Conservation (phyloP, 352 stramenopile genomes). For the Pythium sukuiense region DNA sequence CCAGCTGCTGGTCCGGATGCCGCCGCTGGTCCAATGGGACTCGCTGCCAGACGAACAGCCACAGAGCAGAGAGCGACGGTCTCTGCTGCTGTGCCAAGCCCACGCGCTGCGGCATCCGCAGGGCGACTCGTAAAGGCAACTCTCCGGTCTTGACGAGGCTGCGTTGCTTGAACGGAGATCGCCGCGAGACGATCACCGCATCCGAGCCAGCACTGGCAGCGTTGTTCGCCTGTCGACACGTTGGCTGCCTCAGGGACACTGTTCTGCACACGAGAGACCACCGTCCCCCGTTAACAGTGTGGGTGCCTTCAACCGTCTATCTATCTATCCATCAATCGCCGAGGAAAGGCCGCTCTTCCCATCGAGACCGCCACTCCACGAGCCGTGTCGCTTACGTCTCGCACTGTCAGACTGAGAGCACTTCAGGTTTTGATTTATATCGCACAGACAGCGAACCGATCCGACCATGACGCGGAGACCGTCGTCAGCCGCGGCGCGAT, state of each 20-base stretch:
- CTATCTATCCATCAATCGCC: background rate
- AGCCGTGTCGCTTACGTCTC: background rate
- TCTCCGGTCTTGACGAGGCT: background rate
- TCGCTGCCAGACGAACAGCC: background rate
- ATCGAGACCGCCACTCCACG: background rate
- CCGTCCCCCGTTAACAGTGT: background rate
- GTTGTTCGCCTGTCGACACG: background rate
- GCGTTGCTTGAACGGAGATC: background rate
- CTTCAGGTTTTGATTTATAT: background rate
- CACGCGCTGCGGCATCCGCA: background rate
- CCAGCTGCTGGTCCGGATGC: slow-evolving; percentile 3
- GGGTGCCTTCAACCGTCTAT: background rate
- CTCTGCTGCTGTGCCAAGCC: background rate
- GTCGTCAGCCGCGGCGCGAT: background rate
- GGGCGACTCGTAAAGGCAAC: background rate
- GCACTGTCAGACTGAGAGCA: background rate
- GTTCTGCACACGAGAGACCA: background rate
- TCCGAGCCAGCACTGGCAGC: background rate
- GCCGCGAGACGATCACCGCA: background rate
- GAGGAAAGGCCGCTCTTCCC: background rate
- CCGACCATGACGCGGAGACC: background rate
- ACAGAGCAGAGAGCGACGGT: background rate
- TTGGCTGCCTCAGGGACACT: background rate
- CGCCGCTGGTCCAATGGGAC: slow-evolving; percentile 3
- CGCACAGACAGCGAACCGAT: background rate